Percentiles rank a stretch among this genome's conserved stretches.
These are phyloP conservation scores for Puya raimondii DNA, from an alignment of 176 grass and related monocot species.

Conservation along the genomic window DNA sequence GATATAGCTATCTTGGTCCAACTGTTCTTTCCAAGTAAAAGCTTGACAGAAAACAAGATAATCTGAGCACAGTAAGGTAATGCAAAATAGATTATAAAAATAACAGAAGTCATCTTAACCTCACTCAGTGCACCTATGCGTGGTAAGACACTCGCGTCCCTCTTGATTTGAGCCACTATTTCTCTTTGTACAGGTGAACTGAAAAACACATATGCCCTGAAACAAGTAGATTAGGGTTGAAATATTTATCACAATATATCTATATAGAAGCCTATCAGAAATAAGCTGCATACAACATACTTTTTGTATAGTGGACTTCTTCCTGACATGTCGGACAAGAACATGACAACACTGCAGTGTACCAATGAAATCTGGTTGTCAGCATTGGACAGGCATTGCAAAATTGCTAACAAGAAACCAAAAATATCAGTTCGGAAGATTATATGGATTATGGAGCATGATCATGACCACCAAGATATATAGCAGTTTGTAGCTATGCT, in stretches of 20 bases:
- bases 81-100: constrained; percentile 17
- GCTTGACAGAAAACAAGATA: too few relatives aligned
- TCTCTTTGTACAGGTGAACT: constrained; percentile 59
- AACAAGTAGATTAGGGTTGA: constrained; percentile 6
- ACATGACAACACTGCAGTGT: constrained; percentile 54
- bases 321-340: constrained; percentile 83
- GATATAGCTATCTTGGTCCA: background rate
- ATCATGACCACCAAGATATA: background rate
- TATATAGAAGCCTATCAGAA: constrained; percentile 7
- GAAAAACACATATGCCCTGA: constrained; percentile 76
- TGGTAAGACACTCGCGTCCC: constrained; percentile 46
- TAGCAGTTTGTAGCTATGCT: too few relatives aligned
- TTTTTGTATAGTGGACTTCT: constrained; percentile 77
- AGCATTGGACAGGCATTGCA: constrained; percentile 2
- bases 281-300: constrained; percentile 34
- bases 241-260: constrained; percentile 15
- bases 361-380: constrained; percentile 26
- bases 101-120: constrained; percentile 30
- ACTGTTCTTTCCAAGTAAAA: background rate
- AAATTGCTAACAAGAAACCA: background rate
- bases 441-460: background rate
- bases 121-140: constrained; percentile 69
- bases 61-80: background rate
- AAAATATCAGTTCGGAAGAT: background rate
- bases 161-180: constrained; percentile 53